phyloP scores from a whole-genome alignment of 768 basidiomycete species.

The Gloeopeniophorella convolvens region DNA sequence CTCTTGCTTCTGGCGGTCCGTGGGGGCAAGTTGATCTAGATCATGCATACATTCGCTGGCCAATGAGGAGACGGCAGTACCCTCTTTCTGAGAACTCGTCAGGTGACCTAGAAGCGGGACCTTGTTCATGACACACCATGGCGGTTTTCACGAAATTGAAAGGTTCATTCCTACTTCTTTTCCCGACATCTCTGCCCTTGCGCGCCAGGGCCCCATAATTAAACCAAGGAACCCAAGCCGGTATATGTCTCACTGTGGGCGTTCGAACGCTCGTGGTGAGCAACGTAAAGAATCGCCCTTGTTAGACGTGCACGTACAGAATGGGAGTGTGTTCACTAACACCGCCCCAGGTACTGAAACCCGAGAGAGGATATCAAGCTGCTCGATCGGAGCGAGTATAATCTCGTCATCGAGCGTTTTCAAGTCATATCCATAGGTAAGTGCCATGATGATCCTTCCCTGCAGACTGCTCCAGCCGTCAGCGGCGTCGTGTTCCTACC shows the following conservation, averaged over 20 bases:
- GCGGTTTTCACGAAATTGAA: neutral
- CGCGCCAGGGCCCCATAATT: slow-evolving; percentile 1
- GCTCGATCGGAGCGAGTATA: neutral
- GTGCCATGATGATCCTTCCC: neutral
- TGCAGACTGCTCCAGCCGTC: neutral
- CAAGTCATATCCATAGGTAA: slow-evolving; percentile 6
- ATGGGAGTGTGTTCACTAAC: slow-evolving; percentile 3
- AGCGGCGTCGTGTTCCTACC: neutral
- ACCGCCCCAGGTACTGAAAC: neutral
- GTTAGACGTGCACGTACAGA: too few relatives aligned
- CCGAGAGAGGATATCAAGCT: neutral
- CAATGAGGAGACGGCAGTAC: neutral
- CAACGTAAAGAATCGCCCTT: too few relatives aligned
- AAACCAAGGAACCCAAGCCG: slow-evolving; percentile 11
- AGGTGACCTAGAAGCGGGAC: neutral
- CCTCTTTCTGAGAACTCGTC: neutral
- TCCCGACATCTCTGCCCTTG: neutral
- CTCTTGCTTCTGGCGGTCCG: neutral
- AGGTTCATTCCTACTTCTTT: neutral
- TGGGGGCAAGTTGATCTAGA: neutral
- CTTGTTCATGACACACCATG: neutral
- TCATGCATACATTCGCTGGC: neutral
- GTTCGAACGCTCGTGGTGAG: neutral
- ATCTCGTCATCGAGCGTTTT: neutral
- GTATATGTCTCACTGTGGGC: slow-evolving; percentile 4